Conservation (phyloP, 176 grass and related monocot genomes). For the Otatea glauca region DNA sequence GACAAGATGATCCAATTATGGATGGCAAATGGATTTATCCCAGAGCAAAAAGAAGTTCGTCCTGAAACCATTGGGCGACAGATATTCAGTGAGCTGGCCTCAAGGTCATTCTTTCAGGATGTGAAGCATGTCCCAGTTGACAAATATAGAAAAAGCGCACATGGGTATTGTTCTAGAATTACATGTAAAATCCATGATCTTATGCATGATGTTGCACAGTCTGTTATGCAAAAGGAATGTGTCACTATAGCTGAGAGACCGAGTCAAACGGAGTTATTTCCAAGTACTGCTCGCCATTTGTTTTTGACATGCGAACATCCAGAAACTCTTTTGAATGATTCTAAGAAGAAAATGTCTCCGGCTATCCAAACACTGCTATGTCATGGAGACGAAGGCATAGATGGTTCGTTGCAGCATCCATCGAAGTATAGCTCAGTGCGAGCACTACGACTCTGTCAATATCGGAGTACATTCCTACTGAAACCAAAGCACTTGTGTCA, state of each 20-base stretch:
- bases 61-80: neutral
- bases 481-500: neutral
- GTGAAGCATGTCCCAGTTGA: neutral
- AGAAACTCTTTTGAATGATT: neutral
- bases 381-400: accelerated
- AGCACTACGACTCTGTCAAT: accelerated
- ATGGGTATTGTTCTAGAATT: neutral
- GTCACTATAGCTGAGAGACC: neutral
- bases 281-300: neutral
- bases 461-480: accelerated
- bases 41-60: neutral
- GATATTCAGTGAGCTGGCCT: conserved; percentile 2
- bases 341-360: neutral
- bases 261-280: neutral
- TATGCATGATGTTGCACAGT: conserved; percentile 1
- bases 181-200: neutral
- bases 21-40: conserved; percentile 39
- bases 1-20: conserved; percentile 18
- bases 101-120: conserved; percentile 40
- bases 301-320: neutral
- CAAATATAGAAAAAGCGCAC: too few relatives aligned
- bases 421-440: neutral
- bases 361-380: neutral
- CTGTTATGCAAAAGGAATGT: neutral
- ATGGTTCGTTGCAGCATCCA: neutral